Evolutionary conservation across 2,329 filamentous ascomycete species (phyloP), one percentile per base, ranked within the genome.

Genomic region (Allantophomopsis cytisporea): DNA sequence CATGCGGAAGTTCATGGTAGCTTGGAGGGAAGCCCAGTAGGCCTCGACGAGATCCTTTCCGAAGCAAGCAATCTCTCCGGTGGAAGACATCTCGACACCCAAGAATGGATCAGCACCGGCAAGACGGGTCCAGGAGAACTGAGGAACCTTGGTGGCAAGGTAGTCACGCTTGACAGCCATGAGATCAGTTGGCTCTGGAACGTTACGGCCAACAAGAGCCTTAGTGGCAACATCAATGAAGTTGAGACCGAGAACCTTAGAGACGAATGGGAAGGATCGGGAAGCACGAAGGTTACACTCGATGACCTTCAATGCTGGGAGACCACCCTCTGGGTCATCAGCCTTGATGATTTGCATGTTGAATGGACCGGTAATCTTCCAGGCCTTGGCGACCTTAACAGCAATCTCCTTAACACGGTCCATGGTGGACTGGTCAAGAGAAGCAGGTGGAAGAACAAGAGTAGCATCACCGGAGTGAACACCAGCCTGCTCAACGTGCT

Each of bases 311-410:
- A 96, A 75, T 20, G 74, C 69, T 28, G 83, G 76, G 55, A 81
- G 73, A 41, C 80, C 80, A 42, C 83, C 83, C 43, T 84, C 78
- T 23, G 81, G 76, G 54, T 82, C 69, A 11, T 84, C 71, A 30
- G 83, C 86, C 68, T 94, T 94, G 73, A 98, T 96, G 63, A 98
- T 94, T 60, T 98, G 91, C 89, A 98, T 96, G 73, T 98, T 98
- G 77, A 96, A 98, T 43, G 91, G 91, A 40, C 91, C 91, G 15
- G 87, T 96, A 60, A 96, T 96, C 56, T 74, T 87, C 86, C 89
- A 95, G 36, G 91, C 91, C 64, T 91, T 83, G 49, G 91, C 91
- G 39, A 98, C 88, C 74, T 94, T 96, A 62, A 88, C 64, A 13
- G 91, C 89, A 52, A 98, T 96, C 51, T 85, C 85, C 76, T 95